Evolutionary conservation across 345 rosid species (phyloP).

Genomic region (Heritiera littoralis): DNA sequence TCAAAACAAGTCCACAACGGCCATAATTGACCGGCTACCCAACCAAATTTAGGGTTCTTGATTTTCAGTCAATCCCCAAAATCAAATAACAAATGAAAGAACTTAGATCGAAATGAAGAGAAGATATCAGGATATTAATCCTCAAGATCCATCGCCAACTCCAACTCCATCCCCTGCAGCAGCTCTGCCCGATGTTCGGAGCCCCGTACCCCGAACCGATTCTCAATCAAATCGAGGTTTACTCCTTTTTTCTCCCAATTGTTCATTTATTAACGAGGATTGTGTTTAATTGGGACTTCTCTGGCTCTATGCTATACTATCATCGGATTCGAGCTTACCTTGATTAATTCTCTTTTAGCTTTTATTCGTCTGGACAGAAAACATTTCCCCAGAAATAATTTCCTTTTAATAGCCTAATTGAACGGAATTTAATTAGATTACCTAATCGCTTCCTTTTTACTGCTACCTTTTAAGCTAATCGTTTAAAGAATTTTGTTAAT

Average conservation of each 20-base stretch:
- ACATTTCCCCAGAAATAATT: neutral
- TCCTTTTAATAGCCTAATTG: neutral
- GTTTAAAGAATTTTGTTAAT: neutral
- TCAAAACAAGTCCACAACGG: neutral
- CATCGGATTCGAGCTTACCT: neutral
- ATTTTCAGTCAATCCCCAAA: neutral
- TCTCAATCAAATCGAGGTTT: constrained; percentile 2
- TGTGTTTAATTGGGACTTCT: neutral
- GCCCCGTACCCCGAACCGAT: neutral
- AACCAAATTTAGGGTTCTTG: neutral
- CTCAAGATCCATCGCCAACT: neutral
- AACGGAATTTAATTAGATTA: neutral
- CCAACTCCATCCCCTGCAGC: constrained; percentile 5
- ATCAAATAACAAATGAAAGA: neutral
- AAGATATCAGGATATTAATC: neutral
- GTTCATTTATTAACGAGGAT: neutral
- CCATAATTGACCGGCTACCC: neutral
- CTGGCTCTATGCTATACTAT: neutral
- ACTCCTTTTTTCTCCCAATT: no score
- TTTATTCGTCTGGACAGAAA: neutral
- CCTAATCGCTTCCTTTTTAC: neutral
- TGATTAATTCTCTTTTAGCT: neutral
- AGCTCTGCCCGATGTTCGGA: neutral
- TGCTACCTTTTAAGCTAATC: neutral
- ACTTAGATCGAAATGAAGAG: constrained; percentile 1